Percentiles rank a stretch among this genome's conserved stretches.
Conservation (phyloP, 352 stramenopile species). For the Salisapilia sapeloensis region DNA sequence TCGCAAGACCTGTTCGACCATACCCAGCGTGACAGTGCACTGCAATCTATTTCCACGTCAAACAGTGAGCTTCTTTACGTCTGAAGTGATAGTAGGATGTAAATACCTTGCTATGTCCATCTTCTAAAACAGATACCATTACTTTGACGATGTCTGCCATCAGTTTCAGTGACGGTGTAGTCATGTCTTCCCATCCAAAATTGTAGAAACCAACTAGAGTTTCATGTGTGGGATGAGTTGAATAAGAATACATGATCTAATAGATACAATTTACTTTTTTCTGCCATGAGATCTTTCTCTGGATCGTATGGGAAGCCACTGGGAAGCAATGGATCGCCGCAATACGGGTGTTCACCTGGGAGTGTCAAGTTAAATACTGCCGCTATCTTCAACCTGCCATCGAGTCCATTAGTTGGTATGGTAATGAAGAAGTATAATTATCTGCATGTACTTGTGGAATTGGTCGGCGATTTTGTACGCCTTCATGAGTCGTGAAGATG, state of each 20-base stretch:
- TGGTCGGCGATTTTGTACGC: constrained; percentile 66
- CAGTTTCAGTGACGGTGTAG: constrained; percentile 61
- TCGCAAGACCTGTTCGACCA: constrained; percentile 71
- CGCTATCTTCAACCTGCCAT: constrained; percentile 48
- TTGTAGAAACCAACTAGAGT: constrained; percentile 77
- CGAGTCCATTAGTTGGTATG: not conserved
- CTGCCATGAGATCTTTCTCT: constrained; percentile 71
- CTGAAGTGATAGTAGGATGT: not conserved
- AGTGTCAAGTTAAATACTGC: constrained; percentile 85
- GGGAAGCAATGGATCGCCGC: constrained; percentile 52
- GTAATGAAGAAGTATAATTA: not conserved
- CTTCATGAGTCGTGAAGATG: constrained; percentile 66
- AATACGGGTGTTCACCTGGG: constrained; percentile 82
- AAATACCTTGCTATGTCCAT: constrained; percentile 35
- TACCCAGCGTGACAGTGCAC: constrained; percentile 85
- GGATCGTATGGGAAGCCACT: constrained; percentile 82
- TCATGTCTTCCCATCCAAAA: constrained; percentile 87
- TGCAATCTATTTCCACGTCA: constrained; percentile 21
- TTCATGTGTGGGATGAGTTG: not conserved
- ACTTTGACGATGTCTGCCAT: constrained; percentile 83
- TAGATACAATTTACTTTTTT: constrained; percentile 42
- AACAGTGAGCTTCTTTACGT: not conserved
- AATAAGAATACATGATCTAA: not conserved
- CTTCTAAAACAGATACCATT: constrained; percentile 51
- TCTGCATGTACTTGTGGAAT: constrained; percentile 40